A percentile compares a stretch with the other conserved stretches of the same genome.
These are phyloP conservation scores for Ganoderma leucocontextum DNA, from an alignment of 1,284 basidiomycete genomes.

Conservation along the genomic window DNA sequence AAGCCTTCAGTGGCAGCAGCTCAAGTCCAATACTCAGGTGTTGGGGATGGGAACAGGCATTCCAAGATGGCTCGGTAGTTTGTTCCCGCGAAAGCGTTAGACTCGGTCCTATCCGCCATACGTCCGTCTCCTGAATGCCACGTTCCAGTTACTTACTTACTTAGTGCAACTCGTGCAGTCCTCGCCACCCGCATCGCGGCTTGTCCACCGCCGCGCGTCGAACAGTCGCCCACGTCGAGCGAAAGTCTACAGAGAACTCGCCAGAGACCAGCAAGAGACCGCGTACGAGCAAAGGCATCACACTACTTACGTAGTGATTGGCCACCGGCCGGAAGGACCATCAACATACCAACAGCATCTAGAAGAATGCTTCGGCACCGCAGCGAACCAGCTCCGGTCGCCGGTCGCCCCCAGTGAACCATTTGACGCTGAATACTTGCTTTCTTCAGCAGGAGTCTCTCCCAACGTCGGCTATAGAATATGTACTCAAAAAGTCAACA, in stretches of 20 bases:
- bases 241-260: background rate
- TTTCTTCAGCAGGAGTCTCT: slow-evolving; percentile 2
- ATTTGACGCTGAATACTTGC: background rate
- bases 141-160: background rate
- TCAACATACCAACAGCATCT: background rate
- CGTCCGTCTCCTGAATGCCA: slow-evolving; percentile 1
- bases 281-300: background rate
- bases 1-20: background rate
- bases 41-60: background rate
- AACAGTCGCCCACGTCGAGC: background rate
- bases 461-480: slow-evolving; percentile 1
- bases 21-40: background rate
- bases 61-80: background rate
- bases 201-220: background rate
- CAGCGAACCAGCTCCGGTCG: background rate
- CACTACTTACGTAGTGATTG: background rate
- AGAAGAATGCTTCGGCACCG: background rate
- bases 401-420: background rate
- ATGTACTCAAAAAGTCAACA: slow-evolving; percentile 9
- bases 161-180: background rate
- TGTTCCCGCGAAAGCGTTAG: background rate
- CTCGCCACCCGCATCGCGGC: background rate
- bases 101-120: background rate
- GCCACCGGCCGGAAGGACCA: background rate
- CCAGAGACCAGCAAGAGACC: background rate